Evolutionary conservation across 2,329 filamentous ascomycete species (phyloP).

Genomic region (Didymosphaeria variabile): DNA sequence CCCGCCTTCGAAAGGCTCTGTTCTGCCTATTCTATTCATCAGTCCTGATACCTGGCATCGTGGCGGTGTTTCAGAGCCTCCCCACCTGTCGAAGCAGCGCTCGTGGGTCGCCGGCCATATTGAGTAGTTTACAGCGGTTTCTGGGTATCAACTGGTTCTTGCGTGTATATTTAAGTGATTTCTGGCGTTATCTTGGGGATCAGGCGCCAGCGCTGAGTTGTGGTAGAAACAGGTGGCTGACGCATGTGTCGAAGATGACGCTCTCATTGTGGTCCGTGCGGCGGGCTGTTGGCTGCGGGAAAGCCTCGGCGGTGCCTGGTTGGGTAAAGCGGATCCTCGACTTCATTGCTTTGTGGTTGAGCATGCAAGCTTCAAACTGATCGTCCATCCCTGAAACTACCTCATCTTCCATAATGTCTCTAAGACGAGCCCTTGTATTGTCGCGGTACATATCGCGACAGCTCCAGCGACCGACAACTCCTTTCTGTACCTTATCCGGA

Average conservation of each 20-base stretch:
- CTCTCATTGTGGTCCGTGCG: slow-evolving; percentile 40
- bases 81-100: slow-evolving; percentile 50
- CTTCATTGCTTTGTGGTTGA: slow-evolving; percentile 12
- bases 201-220: slow-evolving; percentile 20
- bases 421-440: slow-evolving; percentile 1
- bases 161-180: slow-evolving; percentile 9
- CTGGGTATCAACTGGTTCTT: slow-evolving; percentile 4
- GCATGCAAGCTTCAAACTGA: background rate
- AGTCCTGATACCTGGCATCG: slow-evolving; percentile 36
- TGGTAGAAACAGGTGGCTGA: slow-evolving; percentile 46
- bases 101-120: slow-evolving; percentile 50
- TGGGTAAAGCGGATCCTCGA: slow-evolving; percentile 14
- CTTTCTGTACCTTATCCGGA: slow-evolving; percentile 16
- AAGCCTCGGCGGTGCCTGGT: slow-evolving; percentile 23
- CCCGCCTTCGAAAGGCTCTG: slow-evolving; percentile 78
- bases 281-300: slow-evolving; percentile 30
- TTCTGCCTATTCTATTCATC: slow-evolving; percentile 73
- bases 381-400: background rate
- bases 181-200: slow-evolving; percentile 11
- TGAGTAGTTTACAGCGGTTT: slow-evolving; percentile 18
- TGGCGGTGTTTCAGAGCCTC: slow-evolving; percentile 40
- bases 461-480: background rate
- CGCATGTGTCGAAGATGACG: slow-evolving; percentile 43
- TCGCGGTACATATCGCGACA: slow-evolving; percentile 3
- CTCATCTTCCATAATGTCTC: slow-evolving; percentile 8